Evolutionary conservation across 148 eudicot species (phyloP), one percentile per base, ranked within the genome.

Genomic region (Vaccinium macrocarpon): DNA sequence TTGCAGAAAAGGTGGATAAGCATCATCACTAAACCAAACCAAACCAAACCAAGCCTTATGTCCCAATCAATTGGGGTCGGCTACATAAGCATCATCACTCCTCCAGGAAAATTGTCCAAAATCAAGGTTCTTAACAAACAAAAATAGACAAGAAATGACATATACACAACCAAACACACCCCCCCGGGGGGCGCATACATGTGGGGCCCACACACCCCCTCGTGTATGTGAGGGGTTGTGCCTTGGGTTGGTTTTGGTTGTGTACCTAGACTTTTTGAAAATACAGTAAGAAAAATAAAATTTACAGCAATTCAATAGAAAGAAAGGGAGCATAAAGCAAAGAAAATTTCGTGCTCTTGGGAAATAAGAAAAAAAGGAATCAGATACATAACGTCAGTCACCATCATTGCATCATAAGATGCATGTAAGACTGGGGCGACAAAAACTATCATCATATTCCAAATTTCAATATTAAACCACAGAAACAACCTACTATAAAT

Each of bases 341-440:
- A 16, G 19, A 61, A 64, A 77, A 73, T 56, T 19, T 14, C 15
- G 46, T 6, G 32, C 2, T 38, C 21, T 35, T 11, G 14, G 0
- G 46, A 52, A 48, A 62, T 13, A 68, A 27, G 6, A 35, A 55
- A 68, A 27, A 13, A 35, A 46, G 86, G 86, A 81, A 84, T 84
- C 86, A 84, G 86, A 84, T 81, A 70, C 56, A 48, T 49, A n/a
- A 76, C 18, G 84, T 84, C 87, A 78, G 79, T 87, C 85, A 82
- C 87, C 87, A 87, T 77, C 50, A 71, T 78, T 35, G 80, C 71
- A 70, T 59, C 74, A 48, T 6, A 57, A 59, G 85, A 82, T 84
- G 85, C 89, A 71, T 15, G 52, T 84, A 81, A 84, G 89, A 81
- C 86, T 84, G 86, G 84, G 89, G 86, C 86, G 86, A 87, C 89